These are phyloP conservation scores for Sicyos edulis DNA, from an alignment of 306 rosid species.

Conservation along the genomic window DNA sequence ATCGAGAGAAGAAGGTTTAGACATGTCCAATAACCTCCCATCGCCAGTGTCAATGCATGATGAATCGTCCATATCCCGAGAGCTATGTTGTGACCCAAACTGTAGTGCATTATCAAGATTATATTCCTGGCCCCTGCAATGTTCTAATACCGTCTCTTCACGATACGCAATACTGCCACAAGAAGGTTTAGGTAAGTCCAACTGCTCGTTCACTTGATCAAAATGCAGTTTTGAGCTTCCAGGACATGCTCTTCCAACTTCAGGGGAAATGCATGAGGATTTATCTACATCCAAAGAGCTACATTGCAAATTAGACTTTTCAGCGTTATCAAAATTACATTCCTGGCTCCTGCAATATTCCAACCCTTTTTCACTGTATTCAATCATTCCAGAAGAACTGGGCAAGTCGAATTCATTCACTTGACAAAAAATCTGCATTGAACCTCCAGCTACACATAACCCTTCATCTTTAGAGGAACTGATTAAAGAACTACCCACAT, in stretches of 20 bases:
- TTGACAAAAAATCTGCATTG: conserved; percentile 24
- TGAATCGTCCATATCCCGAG: conserved; percentile 29
- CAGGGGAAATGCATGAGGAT: conserved; percentile 26
- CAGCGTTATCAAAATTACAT: conserved; percentile 46
- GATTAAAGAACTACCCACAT: conserved; percentile 29
- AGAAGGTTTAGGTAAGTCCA: conserved; percentile 35
- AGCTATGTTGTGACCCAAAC: conserved; percentile 26
- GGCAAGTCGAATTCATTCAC: conserved; percentile 27
- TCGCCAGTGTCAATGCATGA: background rate
- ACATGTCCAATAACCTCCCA: conserved; percentile 28
- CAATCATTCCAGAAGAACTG: conserved; percentile 27
- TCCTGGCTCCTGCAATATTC: conserved; percentile 41
- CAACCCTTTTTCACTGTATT: conserved; percentile 17
- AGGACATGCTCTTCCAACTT: conserved; percentile 25
- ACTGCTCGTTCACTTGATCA: conserved; percentile 30
- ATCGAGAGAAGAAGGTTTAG: conserved; percentile 36
- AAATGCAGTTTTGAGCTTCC: conserved; percentile 17
- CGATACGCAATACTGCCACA: conserved; percentile 27
- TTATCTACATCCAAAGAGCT: conserved; percentile 33
- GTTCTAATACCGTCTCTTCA: background rate
- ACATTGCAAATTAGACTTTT: conserved; percentile 28
- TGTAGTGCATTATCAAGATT: conserved; percentile 42
- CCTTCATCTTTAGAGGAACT: conserved; percentile 26
- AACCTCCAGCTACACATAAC: conserved; percentile 12
- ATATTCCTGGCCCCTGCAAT: conserved; percentile 44